Evolutionary conservation across 83 land plant species (phyloP).

Genomic region (Isoetes engelmannii): DNA sequence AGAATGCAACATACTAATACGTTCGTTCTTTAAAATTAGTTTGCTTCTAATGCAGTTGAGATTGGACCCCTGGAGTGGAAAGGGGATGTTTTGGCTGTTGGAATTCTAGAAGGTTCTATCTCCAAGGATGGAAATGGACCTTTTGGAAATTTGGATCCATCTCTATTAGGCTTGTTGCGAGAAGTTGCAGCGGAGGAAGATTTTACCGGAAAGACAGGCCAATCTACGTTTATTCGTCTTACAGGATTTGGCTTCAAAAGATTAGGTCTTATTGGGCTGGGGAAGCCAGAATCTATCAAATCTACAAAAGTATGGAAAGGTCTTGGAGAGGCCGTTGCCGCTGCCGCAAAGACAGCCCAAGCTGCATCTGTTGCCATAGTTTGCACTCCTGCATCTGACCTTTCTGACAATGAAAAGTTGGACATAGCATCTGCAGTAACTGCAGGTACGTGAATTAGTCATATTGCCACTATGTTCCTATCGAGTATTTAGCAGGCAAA

Average conservation of each 20-base stretch:
- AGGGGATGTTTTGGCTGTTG: constrained; percentile 87
- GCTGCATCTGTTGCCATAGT: constrained; percentile 52
- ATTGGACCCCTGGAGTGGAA: constrained; percentile 59
- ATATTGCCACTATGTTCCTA: constrained; percentile 6
- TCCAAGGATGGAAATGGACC: constrained; percentile 44
- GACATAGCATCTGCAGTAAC: constrained; percentile 48
- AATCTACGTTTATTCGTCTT: constrained; percentile 56
- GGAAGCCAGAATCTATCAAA: constrained; percentile 27
- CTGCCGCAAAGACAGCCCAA: constrained; percentile 61
- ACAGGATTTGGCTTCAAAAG: constrained; percentile 67
- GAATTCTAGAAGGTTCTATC: constrained; percentile 73
- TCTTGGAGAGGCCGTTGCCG: constrained; percentile 64
- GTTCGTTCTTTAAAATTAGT: constrained; percentile 26
- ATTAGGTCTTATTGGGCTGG: constrained; percentile 77
- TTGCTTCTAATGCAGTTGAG: constrained; percentile 63
- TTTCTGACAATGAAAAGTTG: constrained; percentile 40
- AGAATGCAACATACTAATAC: background rate
- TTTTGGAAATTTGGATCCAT: constrained; percentile 59
- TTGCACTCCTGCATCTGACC: constrained; percentile 41
- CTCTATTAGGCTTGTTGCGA: constrained; percentile 54
- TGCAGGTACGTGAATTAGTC: constrained; percentile 35
- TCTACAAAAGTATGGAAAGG: constrained; percentile 29
- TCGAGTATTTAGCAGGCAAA: background rate
- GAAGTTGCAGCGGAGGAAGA: constrained; percentile 82
- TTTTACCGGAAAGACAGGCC: constrained; percentile 86